Base-by-base conservation (phyloP, 345 rosid species). In the Populus ilicifolia region DNA sequence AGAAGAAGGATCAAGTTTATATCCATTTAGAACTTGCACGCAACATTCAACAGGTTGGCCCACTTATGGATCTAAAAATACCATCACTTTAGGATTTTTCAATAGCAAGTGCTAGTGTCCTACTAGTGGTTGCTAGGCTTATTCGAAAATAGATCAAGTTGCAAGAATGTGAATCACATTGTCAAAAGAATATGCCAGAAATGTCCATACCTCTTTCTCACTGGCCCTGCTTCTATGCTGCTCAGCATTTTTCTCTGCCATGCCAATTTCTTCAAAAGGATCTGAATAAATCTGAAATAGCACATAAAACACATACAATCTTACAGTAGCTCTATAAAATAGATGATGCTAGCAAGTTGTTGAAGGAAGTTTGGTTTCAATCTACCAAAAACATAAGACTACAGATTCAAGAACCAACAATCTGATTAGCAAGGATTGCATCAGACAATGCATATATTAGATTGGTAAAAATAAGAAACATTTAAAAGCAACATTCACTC, bases 201-300 rank as follows among this genome's bases (percentile, higher is more conserved):
- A 71, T 13, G 33, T 50, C 29, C 67, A 52, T 83, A 93, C 98
- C 95, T 94, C 95, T 78, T 92, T 87, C 83, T 94, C 98, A 67
- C 72, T 80, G 36, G 97, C 99, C 74, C 99, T 96, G 85, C 94
- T 88, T 85, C 99, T 88, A 77, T 92, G 98, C 82, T 78, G 83
- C 72, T 96, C 95, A 50, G 94, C 97, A 86, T 86, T 91, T 77
- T 72, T 86, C 81, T 89, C 95, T 21, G 91, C 85, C 77, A 81
- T 80, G 70, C 93, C 94, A 71, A 93, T 86, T 68, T 92, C 97
- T 85, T 93, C 99, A 86, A 95, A 92, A 66, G 97, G 96, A 83
- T 96, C 98, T 71, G 88, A 73, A 81, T 87, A 88, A 84, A 88
- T 79, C 98, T 93, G 82, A 69, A 75, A 56, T 65, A 12, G 66